Evolutionary conservation across 495 filamentous ascomycete genomes (phyloP), one percentile per base, ranked within the genome.

Genomic region (Talaromyces proteolyticus): DNA sequence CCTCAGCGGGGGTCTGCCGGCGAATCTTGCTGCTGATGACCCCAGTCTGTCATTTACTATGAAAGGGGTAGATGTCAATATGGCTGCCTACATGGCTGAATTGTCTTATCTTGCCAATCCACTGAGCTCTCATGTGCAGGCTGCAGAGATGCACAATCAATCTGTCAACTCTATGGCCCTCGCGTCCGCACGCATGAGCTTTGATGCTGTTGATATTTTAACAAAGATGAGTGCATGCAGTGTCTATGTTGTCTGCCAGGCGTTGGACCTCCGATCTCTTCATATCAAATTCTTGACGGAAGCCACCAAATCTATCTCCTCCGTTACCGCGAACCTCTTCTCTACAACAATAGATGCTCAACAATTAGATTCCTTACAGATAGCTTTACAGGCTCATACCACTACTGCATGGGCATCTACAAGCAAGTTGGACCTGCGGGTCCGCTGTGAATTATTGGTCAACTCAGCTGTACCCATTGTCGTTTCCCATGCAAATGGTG

Each of bases 111-210:
- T 80, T 2, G 75, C 80, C 2, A 69, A 73, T 14, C 79, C 79
- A 0, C 67, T 84, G 50, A 77, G 74, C 52, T 66, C 63, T n/a
- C 76, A 80, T 54, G 72, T 82, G 1, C 79, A 83, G 42, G 65
- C 72, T 0, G 78, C 81, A 1, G 81, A 85, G 45, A 78, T 81
- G 70, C 57, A 66, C 19, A 85, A 86, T 51, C 82, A 86, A 57
- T 66, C 67, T 1, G 57, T 85, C 29, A 85, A 84, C 58, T 81
- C 75, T 2, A 72, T 85, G 53, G 82, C 82, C 0, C 59, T 86
- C 1, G 69, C 79, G 2, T 70, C 72, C 54, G 74, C 77, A 1
- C 71, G 83, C 4, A 76, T 77, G 48, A 80, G 77, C 10, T 52
- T 70, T 4, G 61, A 74, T 43, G 74, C 79, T 3, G 65, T 78